These are phyloP conservation scores for Teunomyces aglyptinius DNA, from an alignment of 805 yeast genomes.

Conservation along the genomic window DNA sequence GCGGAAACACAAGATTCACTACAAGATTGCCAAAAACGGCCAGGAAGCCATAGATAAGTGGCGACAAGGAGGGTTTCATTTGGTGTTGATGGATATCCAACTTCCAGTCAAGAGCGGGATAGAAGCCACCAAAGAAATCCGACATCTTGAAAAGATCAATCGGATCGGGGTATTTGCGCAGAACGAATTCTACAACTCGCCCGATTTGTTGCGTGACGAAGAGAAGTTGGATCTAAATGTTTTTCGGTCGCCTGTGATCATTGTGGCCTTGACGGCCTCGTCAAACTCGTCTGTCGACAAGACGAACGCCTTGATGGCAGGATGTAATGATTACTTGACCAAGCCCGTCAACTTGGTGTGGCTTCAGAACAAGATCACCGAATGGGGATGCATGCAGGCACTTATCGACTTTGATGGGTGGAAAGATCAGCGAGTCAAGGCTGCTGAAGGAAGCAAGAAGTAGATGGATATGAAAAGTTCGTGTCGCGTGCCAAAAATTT, in stretches of 20 bases:
- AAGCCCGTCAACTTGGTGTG: constrained; percentile 94
- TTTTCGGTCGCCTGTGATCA: constrained; percentile 94
- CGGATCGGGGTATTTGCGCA: constrained; percentile 68
- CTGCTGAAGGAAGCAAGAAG: not conserved
- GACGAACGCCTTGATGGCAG: constrained; percentile 90
- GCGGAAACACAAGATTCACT: constrained; percentile 79
- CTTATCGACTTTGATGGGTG: constrained; percentile 93
- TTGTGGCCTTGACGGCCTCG: constrained; percentile 94
- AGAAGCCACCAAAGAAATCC: constrained; percentile 89
- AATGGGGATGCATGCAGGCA: constrained; percentile 99
- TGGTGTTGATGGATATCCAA: constrained; percentile 96
- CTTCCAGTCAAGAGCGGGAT: constrained; percentile 94
- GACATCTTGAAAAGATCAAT: constrained; percentile 78
- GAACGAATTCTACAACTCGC: constrained; percentile 26
- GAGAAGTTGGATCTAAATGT: constrained; percentile 58
- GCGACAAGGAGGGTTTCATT: constrained; percentile 91
- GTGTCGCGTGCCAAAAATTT: too few species aligned
- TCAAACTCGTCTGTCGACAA: constrained; percentile 76
- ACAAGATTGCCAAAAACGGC: constrained; percentile 88
- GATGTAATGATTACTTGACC: constrained; percentile 94
- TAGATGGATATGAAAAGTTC: not conserved
- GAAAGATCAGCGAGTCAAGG: constrained; percentile 34
- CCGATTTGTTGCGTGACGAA: constrained; percentile 31
- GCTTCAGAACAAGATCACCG: constrained; percentile 90
- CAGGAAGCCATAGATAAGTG: constrained; percentile 93